phyloP scores from a whole-genome alignment of 805 yeast genomes.

The Cyberlindnera veronae region DNA sequence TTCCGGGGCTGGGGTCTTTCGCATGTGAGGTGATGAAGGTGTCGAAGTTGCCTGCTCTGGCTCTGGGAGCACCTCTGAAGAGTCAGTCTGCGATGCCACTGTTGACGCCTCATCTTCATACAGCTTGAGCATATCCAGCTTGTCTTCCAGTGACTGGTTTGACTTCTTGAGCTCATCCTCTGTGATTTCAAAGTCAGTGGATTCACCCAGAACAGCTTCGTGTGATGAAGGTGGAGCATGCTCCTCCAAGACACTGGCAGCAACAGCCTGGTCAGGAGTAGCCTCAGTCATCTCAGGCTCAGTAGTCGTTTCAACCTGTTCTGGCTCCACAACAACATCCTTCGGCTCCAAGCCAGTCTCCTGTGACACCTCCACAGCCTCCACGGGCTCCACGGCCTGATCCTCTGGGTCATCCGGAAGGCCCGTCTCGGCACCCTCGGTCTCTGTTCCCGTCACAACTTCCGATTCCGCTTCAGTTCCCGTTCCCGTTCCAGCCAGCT shows the following conservation, averaged over 20 bases:
- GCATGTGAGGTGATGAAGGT: not conserved
- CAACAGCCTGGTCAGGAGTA: too few relatives aligned
- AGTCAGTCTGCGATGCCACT: not conserved
- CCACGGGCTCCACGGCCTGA: not conserved
- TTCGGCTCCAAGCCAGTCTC: too few relatives aligned
- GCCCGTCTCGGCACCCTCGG: not conserved
- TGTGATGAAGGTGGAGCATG: too few relatives aligned
- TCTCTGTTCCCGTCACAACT: not conserved
- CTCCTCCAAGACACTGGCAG: too few relatives aligned
- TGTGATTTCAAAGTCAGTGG: constrained; percentile 13
- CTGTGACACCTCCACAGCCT: too few relatives aligned
- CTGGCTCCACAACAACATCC: too few relatives aligned
- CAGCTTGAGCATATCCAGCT: constrained; percentile 14
- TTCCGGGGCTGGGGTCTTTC: constrained; percentile 1
- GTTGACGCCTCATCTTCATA: constrained; percentile 19
- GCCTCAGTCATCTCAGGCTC: too few relatives aligned
- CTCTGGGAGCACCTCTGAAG: not conserved
- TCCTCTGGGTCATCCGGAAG: not conserved
- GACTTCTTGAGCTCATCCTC: constrained; percentile 17
- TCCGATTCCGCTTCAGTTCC: not conserved
- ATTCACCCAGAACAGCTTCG: constrained; percentile 19
- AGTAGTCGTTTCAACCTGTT: too few relatives aligned
- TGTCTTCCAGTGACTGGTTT: constrained; percentile 18
- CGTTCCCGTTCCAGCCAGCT: not conserved
- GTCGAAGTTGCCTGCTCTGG: not conserved